Base-by-base conservation (phyloP, 2,329 filamentous ascomycete species). In the Claviceps paspali region DNA sequence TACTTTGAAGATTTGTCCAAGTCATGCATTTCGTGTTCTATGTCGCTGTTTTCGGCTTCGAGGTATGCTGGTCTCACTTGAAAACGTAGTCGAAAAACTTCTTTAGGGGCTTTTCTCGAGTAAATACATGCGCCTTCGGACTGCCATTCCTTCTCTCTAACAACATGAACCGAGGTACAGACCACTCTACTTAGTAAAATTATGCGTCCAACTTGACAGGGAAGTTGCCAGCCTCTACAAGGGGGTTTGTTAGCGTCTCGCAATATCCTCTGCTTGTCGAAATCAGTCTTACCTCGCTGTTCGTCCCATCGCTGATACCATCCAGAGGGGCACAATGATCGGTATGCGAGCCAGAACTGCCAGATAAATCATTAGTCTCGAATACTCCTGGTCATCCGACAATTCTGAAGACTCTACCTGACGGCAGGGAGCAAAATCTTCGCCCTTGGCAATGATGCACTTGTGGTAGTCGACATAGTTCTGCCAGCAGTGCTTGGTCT, bases 401-500 rank as follows among this genome's bases (percentile, higher is more conserved):
- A 3, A 11, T 10, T 14, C 15, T n/a, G 10, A 7, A 1, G 18
- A 21, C 23, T 61, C 48, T 79, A 94, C 87, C 81, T 95, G 87
- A 57, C 79, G 81, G 82, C 88, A 96, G 49, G 88, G 88, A 53
- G 83, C 80, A 64, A 96, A 96, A 60, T 95, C 87, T 73, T 96
- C 88, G 65, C 88, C 88, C 77, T 96, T 96, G 67, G 87, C 88
- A 60, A 80, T 71, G 65, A 95, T 86, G 73, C 91, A 98, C 77
- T 98, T 98, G 79, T 98, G 84, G 76, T 98, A 96, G 67, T 98
- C 91, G 70, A 98, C 91, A 69, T 98, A 98, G 77, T 98, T 98
- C 66, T 98, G 92, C 91, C 91, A 98, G 84, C 91, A 98, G 78
- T 98, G 87, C 82, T 95, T 95, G 68, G 87, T 82, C 71, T 91